Evolutionary conservation across 257 asterid genomes (phyloP).

Genomic region (Solanum chilense): DNA sequence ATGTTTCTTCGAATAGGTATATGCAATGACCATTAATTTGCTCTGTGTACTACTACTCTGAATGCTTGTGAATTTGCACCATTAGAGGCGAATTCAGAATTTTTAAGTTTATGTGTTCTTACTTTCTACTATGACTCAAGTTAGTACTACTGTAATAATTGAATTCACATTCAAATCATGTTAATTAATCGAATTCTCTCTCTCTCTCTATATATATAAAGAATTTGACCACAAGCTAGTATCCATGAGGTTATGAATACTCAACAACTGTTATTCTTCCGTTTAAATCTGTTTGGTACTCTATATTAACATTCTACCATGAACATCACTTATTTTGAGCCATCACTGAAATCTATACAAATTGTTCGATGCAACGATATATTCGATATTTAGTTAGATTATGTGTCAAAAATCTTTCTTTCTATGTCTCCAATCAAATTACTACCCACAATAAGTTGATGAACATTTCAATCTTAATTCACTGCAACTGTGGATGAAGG

Average conservation of each 20-base stretch:
- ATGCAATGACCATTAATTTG: not conserved
- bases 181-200: no score
- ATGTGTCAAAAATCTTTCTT: not conserved
- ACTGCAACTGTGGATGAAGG: not conserved
- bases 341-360: no score
- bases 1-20: not conserved
- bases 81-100: not conserved
- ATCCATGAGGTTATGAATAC: not conserved
- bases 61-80: not conserved
- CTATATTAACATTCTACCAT: not conserved
- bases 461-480: not conserved
- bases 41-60: not conserved
- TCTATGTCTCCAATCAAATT: not conserved
- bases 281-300: not conserved
- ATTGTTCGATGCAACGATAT: not conserved
- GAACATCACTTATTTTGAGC: not conserved
- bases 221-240: not conserved
- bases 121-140: not conserved
- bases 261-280: not conserved
- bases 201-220: no score
- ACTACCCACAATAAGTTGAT: not conserved
- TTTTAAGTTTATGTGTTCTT: not conserved
- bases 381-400: not conserved
- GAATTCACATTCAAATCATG: not conserved
- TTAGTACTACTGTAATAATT: no score